Base-by-base conservation (phyloP, 495 filamentous ascomycete genomes). In the Friedmanniomyces simplex region DNA sequence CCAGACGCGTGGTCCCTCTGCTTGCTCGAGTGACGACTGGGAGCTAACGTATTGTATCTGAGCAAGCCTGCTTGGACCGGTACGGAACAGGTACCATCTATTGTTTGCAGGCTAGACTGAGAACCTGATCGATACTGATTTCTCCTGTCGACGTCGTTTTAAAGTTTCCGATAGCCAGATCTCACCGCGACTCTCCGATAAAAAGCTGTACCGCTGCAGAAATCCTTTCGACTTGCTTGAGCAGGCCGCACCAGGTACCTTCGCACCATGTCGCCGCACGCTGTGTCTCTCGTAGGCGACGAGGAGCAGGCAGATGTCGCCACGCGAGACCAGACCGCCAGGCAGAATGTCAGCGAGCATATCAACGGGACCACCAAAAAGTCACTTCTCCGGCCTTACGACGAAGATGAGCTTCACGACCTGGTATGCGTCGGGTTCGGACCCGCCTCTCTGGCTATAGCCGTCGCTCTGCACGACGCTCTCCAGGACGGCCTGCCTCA, bases 341-440 rank as follows among this genome's bases (percentile, higher is more conserved):
- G 12, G 4, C 46, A 14, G 18, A 49, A 3, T 49, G 46, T 3
- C 13, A 32, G 10, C 28, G 25, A 25, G 6, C 18, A 24, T 49
- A 21, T 16, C 6, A 49, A 43, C 14, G 18, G 12, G 20, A 49
- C 20, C 18, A 28, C 18, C 18, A 22, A 28, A 3, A 24, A 49
- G 21, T 74, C 70, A 13, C 66, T 68, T 43, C 69, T 79, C 13
- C 63, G 50, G 21, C 65, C 63, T 18, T 68, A 70, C 0, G 59
- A 66, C n/a, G 63, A 76, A 26, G 78, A 84, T 32, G 78, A 82
- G 41, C 68, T 85, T 36, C 83, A 89, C 62, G 91, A 96, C 64
- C 69, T 98, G 24, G 74, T 96, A 46, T 96, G 91, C 70, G 79
- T 96, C 32, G 91, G 91, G 34, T 98, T 96, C 65, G 91, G 91